A percentile compares a stretch with the other conserved stretches of the same genome.
These are phyloP conservation scores for Calonectria pteridis DNA, from an alignment of 2,329 filamentous ascomycete species.

Conservation along the genomic window DNA sequence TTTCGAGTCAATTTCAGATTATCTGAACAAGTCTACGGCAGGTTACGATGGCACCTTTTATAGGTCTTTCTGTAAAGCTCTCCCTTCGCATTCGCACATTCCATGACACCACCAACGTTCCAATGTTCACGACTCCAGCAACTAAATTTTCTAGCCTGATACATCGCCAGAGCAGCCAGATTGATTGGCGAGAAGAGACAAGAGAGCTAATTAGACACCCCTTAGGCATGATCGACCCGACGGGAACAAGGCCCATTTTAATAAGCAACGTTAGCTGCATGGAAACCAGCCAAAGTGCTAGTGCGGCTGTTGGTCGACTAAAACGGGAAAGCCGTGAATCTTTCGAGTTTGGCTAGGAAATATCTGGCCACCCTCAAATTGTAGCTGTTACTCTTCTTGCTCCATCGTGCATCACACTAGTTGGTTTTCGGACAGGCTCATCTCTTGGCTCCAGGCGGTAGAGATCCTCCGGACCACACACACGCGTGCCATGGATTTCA, in stretches of 20 bases:
- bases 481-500: background rate
- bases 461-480: background rate
- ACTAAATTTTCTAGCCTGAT: background rate
- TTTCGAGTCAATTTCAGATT: background rate
- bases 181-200: background rate
- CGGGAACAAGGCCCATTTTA: background rate
- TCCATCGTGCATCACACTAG: background rate
- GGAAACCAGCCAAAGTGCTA: background rate
- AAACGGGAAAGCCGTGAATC: background rate
- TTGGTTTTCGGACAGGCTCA: background rate
- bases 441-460: background rate
- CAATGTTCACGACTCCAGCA: background rate
- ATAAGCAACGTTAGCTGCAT: background rate
- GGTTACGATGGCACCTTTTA: background rate
- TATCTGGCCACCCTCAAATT: background rate
- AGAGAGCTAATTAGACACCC: background rate
- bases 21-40: background rate
- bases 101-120: background rate
- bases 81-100: background rate
- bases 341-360: background rate
- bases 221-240: background rate
- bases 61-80: background rate
- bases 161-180: background rate
- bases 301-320: background rate
- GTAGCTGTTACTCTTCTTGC: background rate